phyloP scores from a whole-genome alignment of 2,329 filamentous ascomycete genomes.

The Fusarium beomiforme region DNA sequence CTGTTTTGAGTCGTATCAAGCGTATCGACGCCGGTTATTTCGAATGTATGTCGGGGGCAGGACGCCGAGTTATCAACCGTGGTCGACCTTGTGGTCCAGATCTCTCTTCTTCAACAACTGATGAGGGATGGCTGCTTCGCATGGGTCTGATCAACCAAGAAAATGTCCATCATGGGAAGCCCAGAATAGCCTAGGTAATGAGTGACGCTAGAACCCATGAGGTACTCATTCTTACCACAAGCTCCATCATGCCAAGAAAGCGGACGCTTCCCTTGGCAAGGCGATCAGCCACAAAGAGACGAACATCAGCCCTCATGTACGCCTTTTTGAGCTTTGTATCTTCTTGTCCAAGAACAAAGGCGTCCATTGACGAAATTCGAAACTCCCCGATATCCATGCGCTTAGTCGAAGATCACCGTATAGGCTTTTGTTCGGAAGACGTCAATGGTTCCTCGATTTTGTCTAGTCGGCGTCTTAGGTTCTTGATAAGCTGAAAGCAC shows the following conservation, averaged over 20 bases:
- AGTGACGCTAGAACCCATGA: conserved; percentile 47
- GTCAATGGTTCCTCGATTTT: conserved; percentile 54
- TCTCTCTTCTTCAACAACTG: background rate
- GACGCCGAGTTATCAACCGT: background rate
- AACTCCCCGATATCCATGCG: conserved; percentile 57
- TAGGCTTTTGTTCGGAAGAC: conserved; percentile 45
- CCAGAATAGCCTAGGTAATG: background rate
- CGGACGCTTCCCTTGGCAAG: conserved; percentile 50
- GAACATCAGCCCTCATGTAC: conserved; percentile 53
- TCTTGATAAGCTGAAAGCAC: conserved; percentile 57
- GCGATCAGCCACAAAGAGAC: conserved; percentile 57
- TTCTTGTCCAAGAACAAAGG: conserved; percentile 53
- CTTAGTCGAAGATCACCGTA: background rate
- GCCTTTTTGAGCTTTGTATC: conserved; percentile 39
- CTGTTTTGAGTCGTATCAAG: conserved; percentile 9
- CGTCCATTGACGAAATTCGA: conserved; percentile 62
- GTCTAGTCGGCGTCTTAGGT: conserved; percentile 54
- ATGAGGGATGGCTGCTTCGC: background rate
- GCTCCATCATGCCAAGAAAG: conserved; percentile 43
- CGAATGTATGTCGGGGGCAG: background rate
- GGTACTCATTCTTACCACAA: conserved; percentile 47
- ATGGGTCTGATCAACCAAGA: background rate
- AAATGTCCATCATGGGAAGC: conserved; percentile 16
- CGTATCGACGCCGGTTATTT: background rate
- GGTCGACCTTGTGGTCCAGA: background rate